Conservation (phyloP, 345 rosid species). For the Rubroshorea leprosula region DNA sequence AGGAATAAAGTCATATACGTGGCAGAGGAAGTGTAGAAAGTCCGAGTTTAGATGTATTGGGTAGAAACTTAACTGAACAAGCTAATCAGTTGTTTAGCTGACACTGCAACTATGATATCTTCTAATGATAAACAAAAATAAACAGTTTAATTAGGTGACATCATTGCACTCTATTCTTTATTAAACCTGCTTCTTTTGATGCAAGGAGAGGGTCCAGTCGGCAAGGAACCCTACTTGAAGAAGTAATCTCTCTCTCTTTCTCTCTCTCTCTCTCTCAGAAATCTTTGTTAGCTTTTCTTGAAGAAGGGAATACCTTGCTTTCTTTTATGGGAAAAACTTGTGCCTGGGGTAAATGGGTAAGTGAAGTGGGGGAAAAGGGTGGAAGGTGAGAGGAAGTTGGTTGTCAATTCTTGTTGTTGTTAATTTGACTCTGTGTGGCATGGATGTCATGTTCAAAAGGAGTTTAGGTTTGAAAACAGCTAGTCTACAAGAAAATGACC, state of each 20-base stretch:
- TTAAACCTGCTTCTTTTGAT: constrained; percentile 27
- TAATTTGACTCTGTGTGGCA: constrained; percentile 30
- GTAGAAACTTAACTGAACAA: constrained; percentile 64
- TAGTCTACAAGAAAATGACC: constrained; percentile 20
- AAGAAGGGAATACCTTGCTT: constrained; percentile 15
- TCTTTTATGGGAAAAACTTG: constrained; percentile 24
- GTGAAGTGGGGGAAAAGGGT: constrained; percentile 8
- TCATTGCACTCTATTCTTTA: constrained; percentile 27
- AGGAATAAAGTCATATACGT: constrained; percentile 20
- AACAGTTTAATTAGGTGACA: constrained; percentile 25
- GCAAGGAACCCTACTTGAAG: constrained; percentile 49
- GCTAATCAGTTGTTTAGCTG: constrained; percentile 69
- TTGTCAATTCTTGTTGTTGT: constrained; percentile 15
- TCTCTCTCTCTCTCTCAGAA: constrained; percentile 13
- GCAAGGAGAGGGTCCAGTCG: constrained; percentile 31
- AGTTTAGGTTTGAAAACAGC: constrained; percentile 36
- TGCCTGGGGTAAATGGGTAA: constrained; percentile 30
- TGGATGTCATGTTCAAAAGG: constrained; percentile 26
- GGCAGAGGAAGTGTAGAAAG: constrained; percentile 46
- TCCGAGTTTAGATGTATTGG: constrained; percentile 69
- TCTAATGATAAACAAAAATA: constrained; percentile 18
- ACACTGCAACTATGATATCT: constrained; percentile 24
- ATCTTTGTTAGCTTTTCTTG: constrained; percentile 26
- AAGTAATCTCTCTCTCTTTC: constrained; percentile 41
- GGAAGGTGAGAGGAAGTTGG: neutral